Evolutionary conservation across 208 protist species (phyloP).

Genomic region (Trypanosoma avium): DNA sequence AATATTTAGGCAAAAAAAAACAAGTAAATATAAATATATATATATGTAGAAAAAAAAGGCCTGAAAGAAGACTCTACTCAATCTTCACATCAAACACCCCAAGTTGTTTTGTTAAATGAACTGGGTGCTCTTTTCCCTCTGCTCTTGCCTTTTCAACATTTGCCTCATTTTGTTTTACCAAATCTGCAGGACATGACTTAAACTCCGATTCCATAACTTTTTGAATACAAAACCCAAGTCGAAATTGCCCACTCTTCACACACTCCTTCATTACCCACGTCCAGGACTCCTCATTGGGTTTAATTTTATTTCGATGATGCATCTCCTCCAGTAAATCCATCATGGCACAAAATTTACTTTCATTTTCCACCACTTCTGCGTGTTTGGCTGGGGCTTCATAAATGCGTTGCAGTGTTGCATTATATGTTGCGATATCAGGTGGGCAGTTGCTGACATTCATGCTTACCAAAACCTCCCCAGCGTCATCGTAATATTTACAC

Average conservation of each 20-base stretch:
- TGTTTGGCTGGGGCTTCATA: slow-evolving; percentile 76
- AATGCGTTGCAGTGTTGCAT: slow-evolving; percentile 81
- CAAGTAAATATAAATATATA: too few relatives aligned
- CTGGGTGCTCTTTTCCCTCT: slow-evolving; percentile 83
- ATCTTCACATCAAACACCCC: slow-evolving; percentile 89
- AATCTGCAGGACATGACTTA: slow-evolving; percentile 69
- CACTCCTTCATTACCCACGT: slow-evolving; percentile 85
- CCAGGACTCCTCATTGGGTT: slow-evolving; percentile 86
- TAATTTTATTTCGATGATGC: slow-evolving; percentile 86
- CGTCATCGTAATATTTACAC: slow-evolving; percentile 87
- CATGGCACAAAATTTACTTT: slow-evolving; percentile 91
- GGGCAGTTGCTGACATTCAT: slow-evolving; percentile 92
- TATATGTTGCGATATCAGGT: slow-evolving; percentile 87
- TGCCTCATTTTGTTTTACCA: slow-evolving; percentile 78
- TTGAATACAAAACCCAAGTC: slow-evolving; percentile 78
- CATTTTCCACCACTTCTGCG: slow-evolving; percentile 63
- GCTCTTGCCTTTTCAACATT: slow-evolving; percentile 81
- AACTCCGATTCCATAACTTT: slow-evolving; percentile 79
- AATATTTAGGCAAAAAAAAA: slow-evolving; percentile 13
- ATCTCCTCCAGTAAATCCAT: slow-evolving; percentile 91
- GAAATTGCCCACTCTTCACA: slow-evolving; percentile 81
- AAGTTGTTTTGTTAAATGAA: slow-evolving; percentile 63
- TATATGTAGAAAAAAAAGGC: slow-evolving; percentile 5
- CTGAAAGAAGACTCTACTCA: slow-evolving; percentile 35
- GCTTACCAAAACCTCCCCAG: slow-evolving; percentile 84